Conservation (phyloP, 1,139 yeast species). For the Arxiozyma bovina region DNA sequence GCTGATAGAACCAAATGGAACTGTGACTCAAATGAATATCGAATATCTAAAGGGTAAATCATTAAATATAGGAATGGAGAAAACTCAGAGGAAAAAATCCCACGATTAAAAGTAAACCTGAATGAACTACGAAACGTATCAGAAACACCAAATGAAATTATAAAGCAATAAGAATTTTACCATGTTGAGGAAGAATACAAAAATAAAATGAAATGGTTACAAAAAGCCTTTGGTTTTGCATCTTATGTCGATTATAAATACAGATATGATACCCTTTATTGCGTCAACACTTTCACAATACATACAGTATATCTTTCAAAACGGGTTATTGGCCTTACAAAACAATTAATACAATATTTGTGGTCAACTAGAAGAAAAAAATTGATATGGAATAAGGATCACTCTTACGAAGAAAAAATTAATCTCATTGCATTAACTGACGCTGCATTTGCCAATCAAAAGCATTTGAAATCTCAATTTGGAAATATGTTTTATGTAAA, state of each 20-base stretch:
- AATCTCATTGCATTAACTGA: no score
- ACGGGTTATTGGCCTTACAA: background rate
- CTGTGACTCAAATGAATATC: no score
- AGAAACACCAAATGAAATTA: background rate
- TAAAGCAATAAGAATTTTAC: background rate
- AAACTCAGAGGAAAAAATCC: constrained; percentile 1
- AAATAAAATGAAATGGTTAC: constrained; percentile 6
- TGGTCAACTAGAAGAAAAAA: constrained; percentile 4
- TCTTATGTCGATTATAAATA: constrained; percentile 8
- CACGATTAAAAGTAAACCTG: constrained; percentile 1
- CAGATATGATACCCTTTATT: constrained; percentile 5
- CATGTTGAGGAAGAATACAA: background rate
- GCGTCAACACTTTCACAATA: constrained; percentile 6
- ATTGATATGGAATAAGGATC: constrained; percentile 2
- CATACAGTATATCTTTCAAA: constrained; percentile 2
- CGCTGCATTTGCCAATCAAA: background rate
- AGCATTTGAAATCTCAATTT: no score
- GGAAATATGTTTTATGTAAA: no score
- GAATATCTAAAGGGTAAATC: constrained; percentile 2
- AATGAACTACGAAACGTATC: background rate
- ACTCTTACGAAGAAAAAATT: background rate
- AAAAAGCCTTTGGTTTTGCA: constrained; percentile 3
- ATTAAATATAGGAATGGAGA: constrained; percentile 7
- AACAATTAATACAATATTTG: background rate
- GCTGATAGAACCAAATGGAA: no score